Conservation (phyloP, 2,329 filamentous ascomycete genomes). For the Ilyonectria robusta region DNA sequence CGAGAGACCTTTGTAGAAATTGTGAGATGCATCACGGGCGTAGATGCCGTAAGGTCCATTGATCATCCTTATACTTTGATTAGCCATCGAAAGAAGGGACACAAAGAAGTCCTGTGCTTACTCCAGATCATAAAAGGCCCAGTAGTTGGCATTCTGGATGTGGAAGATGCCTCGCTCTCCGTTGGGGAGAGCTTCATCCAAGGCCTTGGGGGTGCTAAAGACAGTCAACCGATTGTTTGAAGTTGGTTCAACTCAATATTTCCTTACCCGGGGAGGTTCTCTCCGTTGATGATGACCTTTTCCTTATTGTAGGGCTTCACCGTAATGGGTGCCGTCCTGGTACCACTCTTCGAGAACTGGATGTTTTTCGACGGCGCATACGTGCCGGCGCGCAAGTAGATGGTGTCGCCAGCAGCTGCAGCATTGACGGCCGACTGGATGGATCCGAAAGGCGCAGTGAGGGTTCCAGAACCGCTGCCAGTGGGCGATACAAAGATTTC, state of each 20-base stretch:
- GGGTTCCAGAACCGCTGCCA: slow-evolving; percentile 57
- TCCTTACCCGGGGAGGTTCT: slow-evolving; percentile 47
- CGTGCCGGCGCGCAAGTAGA: slow-evolving; percentile 62
- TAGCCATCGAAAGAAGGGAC: accelerated
- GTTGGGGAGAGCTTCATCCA: slow-evolving; percentile 57
- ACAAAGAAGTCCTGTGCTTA: slow-evolving; percentile 35
- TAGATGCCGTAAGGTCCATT: slow-evolving; percentile 57
- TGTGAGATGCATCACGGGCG: slow-evolving; percentile 53
- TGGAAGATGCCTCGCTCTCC: slow-evolving; percentile 62
- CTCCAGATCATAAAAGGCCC: slow-evolving; percentile 58
- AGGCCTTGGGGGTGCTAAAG: slow-evolving; percentile 57
- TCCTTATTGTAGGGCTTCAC: slow-evolving; percentile 59
- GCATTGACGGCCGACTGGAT: slow-evolving; percentile 63
- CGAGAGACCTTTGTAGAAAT: slow-evolving; percentile 54
- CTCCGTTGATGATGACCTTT: slow-evolving; percentile 62
- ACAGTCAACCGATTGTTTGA: slow-evolving; percentile 34
- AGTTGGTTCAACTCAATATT: not conserved
- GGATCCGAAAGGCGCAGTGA: slow-evolving; percentile 58
- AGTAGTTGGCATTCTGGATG: slow-evolving; percentile 60
- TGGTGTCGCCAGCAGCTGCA: slow-evolving; percentile 61
- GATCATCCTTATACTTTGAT: slow-evolving; percentile 39
- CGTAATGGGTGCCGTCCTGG: slow-evolving; percentile 56
- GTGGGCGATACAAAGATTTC: slow-evolving; percentile 63
- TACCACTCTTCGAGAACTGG: slow-evolving; percentile 62
- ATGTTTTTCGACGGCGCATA: slow-evolving; percentile 63